Conservation (phyloP, 352 stramenopile genomes). For the Phytophthora cactorum region DNA sequence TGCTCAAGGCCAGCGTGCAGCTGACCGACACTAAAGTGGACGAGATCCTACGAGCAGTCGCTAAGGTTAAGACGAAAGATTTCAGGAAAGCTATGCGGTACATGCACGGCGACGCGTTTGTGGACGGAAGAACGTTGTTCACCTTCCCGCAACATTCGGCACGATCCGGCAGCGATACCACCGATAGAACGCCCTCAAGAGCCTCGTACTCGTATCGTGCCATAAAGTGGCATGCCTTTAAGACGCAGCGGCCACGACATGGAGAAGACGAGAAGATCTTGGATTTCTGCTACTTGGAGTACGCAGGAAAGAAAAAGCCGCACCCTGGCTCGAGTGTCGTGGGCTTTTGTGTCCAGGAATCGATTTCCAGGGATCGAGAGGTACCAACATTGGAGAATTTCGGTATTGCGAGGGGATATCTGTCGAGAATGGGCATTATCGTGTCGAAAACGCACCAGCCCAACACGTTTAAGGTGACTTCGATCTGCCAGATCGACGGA, state of each 20-base stretch:
- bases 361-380: conserved; percentile 63
- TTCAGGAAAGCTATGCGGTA: conserved; percentile 62
- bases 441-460: conserved; percentile 68
- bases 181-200: conserved; percentile 7
- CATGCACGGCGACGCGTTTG: conserved; percentile 65
- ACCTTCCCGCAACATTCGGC: conserved; percentile 45
- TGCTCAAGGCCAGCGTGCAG: conserved; percentile 72
- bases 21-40: conserved; percentile 56
- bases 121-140: conserved; percentile 70
- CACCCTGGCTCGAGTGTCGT: conserved; percentile 63
- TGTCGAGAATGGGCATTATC: conserved; percentile 70
- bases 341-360: conserved; percentile 78
- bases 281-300: conserved; percentile 82
- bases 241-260: conserved; percentile 34
- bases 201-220: conserved; percentile 64
- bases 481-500: conserved; percentile 77
- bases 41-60: conserved; percentile 61
- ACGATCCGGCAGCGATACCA: conserved; percentile 13
- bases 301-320: conserved; percentile 64
- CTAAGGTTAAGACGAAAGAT: conserved; percentile 67
- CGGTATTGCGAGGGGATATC: conserved; percentile 57
- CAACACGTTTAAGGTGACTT: conserved; percentile 66
- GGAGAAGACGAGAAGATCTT: conserved; percentile 51
- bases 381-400: conserved; percentile 70
- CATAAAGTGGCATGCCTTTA: conserved; percentile 80